Evolutionary conservation across 441 rosid species (phyloP).

Genomic region (Cnidoscolus chayamansa): DNA sequence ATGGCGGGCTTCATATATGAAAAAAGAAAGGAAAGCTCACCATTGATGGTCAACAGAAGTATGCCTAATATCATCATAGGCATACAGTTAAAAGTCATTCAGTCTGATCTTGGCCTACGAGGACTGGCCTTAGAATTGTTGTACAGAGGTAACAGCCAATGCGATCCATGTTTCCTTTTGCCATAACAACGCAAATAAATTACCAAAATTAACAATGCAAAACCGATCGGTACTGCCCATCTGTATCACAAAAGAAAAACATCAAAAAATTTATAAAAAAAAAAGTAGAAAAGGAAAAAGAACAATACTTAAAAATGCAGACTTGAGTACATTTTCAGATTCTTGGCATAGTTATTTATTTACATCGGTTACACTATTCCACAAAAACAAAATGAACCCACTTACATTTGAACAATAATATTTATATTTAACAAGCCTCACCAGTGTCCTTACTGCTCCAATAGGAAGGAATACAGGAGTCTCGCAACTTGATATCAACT

Average conservation of each 20-base stretch:
- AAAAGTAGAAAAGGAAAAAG: background rate
- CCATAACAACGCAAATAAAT: slow-evolving; percentile 86
- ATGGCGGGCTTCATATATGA: slow-evolving; percentile 29
- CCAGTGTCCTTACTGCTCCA: too few species aligned
- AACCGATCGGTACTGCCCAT: slow-evolving; percentile 84
- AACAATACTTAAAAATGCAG: too few species aligned
- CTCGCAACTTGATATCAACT: too few species aligned
- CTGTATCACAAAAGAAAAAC: slow-evolving; percentile 34
- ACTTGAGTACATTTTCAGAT: background rate
- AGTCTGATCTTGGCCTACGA: slow-evolving; percentile 75
- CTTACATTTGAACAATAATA: background rate
- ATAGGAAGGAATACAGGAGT: too few species aligned
- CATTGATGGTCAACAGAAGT: slow-evolving; percentile 14
- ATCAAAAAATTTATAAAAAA: too few species aligned
- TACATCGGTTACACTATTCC: background rate
- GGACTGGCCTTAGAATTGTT: slow-evolving; percentile 50
- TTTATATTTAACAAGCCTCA: too few species aligned
- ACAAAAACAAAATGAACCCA: background rate
- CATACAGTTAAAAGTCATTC: slow-evolving; percentile 9
- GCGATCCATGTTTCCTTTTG: slow-evolving; percentile 63
- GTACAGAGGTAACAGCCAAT: slow-evolving; percentile 73
- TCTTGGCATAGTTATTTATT: background rate
- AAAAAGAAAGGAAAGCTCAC: slow-evolving; percentile 34
- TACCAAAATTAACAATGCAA: slow-evolving; percentile 44
- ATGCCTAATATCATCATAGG: slow-evolving; percentile 5